Conservation (phyloP, 352 stramenopile species). For the Phytophthora tubulina region DNA sequence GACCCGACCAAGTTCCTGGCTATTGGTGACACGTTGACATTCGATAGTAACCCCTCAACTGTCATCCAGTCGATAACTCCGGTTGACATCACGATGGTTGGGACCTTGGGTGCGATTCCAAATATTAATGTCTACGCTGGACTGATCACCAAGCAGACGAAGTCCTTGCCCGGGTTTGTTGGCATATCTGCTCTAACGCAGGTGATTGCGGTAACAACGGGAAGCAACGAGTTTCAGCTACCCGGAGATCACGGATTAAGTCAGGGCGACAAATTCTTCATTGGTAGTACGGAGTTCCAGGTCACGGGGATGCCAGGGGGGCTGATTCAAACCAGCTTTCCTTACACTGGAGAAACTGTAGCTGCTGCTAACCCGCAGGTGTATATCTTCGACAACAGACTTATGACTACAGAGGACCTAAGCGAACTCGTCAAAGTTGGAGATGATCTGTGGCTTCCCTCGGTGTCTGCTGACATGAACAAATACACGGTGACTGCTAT, state of each 20-base stretch:
- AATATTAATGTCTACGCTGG: slow-evolving; percentile 49
- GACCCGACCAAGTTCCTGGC: slow-evolving; percentile 73
- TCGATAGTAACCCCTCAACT: slow-evolving; percentile 38
- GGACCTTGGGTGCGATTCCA: slow-evolving; percentile 19
- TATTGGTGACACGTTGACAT: slow-evolving; percentile 61
- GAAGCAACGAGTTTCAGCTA: slow-evolving; percentile 50
- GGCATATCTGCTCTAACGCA: slow-evolving; percentile 61
- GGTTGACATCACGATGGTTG: slow-evolving; percentile 56
- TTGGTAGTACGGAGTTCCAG: slow-evolving; percentile 52
- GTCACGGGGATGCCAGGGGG: slow-evolving; percentile 32
- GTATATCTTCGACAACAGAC: slow-evolving; percentile 71
- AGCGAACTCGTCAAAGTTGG: slow-evolving; percentile 35
- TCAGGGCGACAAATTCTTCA: slow-evolving; percentile 43
- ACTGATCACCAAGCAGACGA: slow-evolving; percentile 63
- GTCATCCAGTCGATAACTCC: slow-evolving; percentile 59
- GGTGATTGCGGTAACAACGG: slow-evolving; percentile 54
- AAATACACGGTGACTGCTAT: slow-evolving; percentile 53
- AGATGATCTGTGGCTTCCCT: slow-evolving; percentile 71
- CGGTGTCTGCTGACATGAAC: slow-evolving; percentile 50
- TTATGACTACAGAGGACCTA: slow-evolving; percentile 72
- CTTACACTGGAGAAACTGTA: slow-evolving; percentile 31
- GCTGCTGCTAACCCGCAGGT: slow-evolving; percentile 38
- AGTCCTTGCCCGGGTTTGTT: slow-evolving; percentile 56
- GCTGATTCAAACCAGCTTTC: too few species aligned
- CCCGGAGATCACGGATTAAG: slow-evolving; percentile 53